Evolutionary conservation across 345 rosid genomes (phyloP), one percentile per base, ranked within the genome.

Genomic region (Salix exigua): DNA sequence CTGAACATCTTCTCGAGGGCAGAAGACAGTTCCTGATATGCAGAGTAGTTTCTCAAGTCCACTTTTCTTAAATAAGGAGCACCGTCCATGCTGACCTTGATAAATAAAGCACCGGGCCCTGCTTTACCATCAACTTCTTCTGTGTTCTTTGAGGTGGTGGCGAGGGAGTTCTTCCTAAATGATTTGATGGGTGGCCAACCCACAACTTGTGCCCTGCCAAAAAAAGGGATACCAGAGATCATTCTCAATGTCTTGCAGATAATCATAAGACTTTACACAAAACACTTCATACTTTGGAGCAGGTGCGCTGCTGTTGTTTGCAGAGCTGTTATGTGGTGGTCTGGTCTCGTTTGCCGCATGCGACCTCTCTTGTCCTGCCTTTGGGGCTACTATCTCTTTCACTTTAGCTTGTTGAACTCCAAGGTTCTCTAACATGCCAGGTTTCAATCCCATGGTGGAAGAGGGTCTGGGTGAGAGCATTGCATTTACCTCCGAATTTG

Each of bases 381-480:
- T 86, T 50, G 75, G 78, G 18, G 79, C 63, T 28, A 78, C 80
- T 16, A 26, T 63, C 37, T 86, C 93, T 73, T 88, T 84, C n/a
- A 51, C 83, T 69, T 79, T 86, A 68, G 83, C 61, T n/a, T 86
- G 78, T 77, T 81, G 90, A 74, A 79, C 19, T 50, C 85, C 89
- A 46, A 77, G 84, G 80, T 76, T 90, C 76, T 87, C 89, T n/a
- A 80, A 84, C 63, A 72, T 76, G 70, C 86, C 88, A 31, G 87
- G 48, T 79, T 85, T 90, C 75, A 85, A 69, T 66, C 88, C 90
- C 80, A 82, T 73, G 72, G 85, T 88, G 7, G 83, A 72, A 65
- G 88, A 80, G 55, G 83, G 77, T 51, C 80, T 76, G 19, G 80
- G 77, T 25, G 84, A 77, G 35, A 81, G 73, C 68, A 81, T 62